Conservation (phyloP, 2,329 filamentous ascomycete genomes). For the Fusarium sp. region DNA sequence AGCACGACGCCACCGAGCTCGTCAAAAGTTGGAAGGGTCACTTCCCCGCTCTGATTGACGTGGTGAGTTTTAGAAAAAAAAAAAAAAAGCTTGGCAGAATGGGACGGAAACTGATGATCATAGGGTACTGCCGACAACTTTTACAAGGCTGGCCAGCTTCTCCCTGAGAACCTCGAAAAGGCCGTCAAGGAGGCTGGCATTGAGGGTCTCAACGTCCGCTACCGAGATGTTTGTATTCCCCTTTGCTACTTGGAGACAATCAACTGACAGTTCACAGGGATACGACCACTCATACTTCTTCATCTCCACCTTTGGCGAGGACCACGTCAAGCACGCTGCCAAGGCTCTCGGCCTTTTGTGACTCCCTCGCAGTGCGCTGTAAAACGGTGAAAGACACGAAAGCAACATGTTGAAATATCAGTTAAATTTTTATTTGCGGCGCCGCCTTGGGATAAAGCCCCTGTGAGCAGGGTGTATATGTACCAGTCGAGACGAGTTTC, state of each 20-base stretch:
- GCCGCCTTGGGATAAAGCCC: constrained; percentile 9
- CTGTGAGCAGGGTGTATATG: not conserved
- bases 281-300: constrained; percentile 99
- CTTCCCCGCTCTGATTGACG: constrained; percentile 86
- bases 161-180: constrained; percentile 91
- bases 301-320: constrained; percentile 89
- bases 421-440: constrained; percentile 22
- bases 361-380: constrained; percentile 42
- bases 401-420: constrained; percentile 11
- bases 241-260: not conserved
- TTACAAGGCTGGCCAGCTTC: constrained; percentile 91
- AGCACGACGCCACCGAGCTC: constrained; percentile 93
- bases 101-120: not conserved
- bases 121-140: constrained; percentile 95
- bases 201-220: constrained; percentile 79
- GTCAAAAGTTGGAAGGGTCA: constrained; percentile 78
- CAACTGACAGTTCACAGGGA: constrained; percentile 59
- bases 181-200: constrained; percentile 83
- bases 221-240: constrained; percentile 73
- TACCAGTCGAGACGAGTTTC: constrained; percentile 2
- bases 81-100: not conserved
- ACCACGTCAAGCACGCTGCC: constrained; percentile 92
- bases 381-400: constrained; percentile 28
- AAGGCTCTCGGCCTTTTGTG: constrained; percentile 73
- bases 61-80: constrained; percentile 65